These are phyloP conservation scores for Ziziphus jujuba DNA, from an alignment of 306 rosid species.

Conservation along the genomic window DNA sequence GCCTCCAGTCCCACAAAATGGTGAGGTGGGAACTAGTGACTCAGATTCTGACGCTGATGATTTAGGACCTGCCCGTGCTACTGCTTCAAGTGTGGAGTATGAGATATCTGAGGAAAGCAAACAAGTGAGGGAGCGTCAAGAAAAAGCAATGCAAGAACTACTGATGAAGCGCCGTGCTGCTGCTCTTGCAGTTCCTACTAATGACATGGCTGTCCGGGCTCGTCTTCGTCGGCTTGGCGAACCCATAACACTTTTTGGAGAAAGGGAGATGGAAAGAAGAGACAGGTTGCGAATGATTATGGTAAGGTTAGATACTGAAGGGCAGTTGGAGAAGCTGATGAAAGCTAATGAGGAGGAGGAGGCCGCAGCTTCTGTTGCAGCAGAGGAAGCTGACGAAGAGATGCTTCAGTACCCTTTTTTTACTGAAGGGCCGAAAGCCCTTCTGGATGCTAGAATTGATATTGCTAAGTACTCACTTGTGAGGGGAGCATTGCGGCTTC, in stretches of 20 bases:
- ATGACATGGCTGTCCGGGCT: slow-evolving; percentile 85
- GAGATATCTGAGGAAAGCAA: slow-evolving; percentile 87
- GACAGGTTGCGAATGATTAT: slow-evolving; percentile 81
- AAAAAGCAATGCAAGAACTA: slow-evolving; percentile 75
- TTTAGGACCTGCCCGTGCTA: slow-evolving; percentile 27
- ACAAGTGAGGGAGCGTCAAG: slow-evolving; percentile 75
- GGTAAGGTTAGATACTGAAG: slow-evolving; percentile 77
- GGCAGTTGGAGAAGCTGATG: slow-evolving; percentile 81
- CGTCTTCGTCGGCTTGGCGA: slow-evolving; percentile 90
- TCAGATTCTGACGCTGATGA: slow-evolving; percentile 66
- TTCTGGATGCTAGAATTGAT: slow-evolving; percentile 63
- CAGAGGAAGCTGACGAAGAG: slow-evolving; percentile 69
- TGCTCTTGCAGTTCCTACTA: slow-evolving; percentile 90
- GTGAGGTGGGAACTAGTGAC: slow-evolving; percentile 55
- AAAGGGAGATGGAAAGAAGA: slow-evolving; percentile 92
- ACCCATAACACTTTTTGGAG: slow-evolving; percentile 89
- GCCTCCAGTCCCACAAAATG: slow-evolving; percentile 55
- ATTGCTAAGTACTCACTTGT: slow-evolving; percentile 70
- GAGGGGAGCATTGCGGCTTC: slow-evolving; percentile 65
- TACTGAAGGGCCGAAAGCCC: slow-evolving; percentile 76
- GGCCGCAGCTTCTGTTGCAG: slow-evolving; percentile 58
- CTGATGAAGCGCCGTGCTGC: slow-evolving; percentile 82
- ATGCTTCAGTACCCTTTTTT: slow-evolving; percentile 74
- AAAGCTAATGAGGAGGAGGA: slow-evolving; percentile 90
- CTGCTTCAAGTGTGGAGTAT: slow-evolving; percentile 56